Evolutionary conservation across 2,329 filamentous ascomycete genomes (phyloP), one percentile per base, ranked within the genome.

Genomic region (Aotearoamyces nothofagi): DNA sequence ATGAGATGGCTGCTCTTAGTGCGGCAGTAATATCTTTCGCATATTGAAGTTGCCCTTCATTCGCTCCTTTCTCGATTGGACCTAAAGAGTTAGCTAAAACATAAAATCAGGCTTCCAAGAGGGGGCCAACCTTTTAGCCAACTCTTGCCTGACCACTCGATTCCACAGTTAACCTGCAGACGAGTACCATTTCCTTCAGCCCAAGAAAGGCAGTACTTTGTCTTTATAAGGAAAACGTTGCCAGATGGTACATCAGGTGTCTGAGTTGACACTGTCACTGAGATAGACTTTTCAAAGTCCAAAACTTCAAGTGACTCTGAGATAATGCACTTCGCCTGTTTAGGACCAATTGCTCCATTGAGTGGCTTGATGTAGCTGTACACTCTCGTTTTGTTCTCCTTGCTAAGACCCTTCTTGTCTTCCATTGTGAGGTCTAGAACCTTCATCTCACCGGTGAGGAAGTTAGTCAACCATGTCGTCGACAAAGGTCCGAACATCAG

Each of bases 131-230:
- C 82, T 60, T 90, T 94, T 25, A 98, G 59, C 90, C 90, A 98
- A 58, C 86, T 94, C 63, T 96, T 98, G 43, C 86, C 86, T 3
- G 78, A 77, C 92, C 92, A 98, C 47, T 98, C 92, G 24, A 94
- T 80, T 2, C 74, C 78, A 51, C 83, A 94, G 40, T 78, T 94
- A 57, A 87, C 78, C 36, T 90, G 72, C 16, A 98, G 58, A 15
- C 84, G 69, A 1, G 92, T 98, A 22, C 72, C 61, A 45, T 93
- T 93, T 37, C 75, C 77, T 28, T 90, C 74, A 4, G 76, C 84
- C 90, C 90, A 98, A 29, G 81, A 81, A 13, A 98, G 63, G 46
- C 92, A 93, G 47, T 96, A 98, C 42, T 79, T 81, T 3, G 90
- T 98, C 55, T 94, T 96, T 25, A 82, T 79, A 20, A 70, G 69